Evolutionary conservation across 441 rosid species (phyloP).

Genomic region (Theobroma grandiflorum): DNA sequence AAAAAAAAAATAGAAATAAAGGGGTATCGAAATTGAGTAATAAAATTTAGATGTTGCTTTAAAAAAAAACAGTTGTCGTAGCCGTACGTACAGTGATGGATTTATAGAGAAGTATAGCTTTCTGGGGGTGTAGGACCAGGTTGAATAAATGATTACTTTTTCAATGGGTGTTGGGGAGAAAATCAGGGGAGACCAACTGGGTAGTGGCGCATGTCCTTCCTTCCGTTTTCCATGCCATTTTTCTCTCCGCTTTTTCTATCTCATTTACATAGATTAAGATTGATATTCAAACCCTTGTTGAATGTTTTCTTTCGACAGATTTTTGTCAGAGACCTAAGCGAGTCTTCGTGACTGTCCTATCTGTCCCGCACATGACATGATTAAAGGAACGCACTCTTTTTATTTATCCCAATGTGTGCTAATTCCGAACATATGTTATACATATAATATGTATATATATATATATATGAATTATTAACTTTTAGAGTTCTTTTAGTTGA

Average conservation of each 20-base stretch:
- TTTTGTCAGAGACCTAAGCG: too few relatives aligned
- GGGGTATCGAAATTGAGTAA: neutral
- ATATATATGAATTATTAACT: too few relatives aligned
- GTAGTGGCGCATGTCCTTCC: neutral
- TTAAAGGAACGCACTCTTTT: too few relatives aligned
- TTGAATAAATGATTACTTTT: neutral
- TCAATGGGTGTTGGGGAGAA: neutral
- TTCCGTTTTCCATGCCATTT: neutral
- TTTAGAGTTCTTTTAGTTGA: too few relatives aligned
- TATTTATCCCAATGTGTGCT: too few relatives aligned
- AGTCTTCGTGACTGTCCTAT: too few relatives aligned
- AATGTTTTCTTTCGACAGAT: too few relatives aligned
- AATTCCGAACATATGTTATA: too few relatives aligned
- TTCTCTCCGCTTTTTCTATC: neutral
- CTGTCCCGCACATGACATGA: too few relatives aligned
- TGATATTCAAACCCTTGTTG: too few relatives aligned
- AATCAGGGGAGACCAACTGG: neutral
- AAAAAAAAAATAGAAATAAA: neutral
- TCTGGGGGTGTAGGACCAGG: slow-evolving; percentile 3
- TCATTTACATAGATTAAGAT: neutral
- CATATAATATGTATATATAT: too few relatives aligned
- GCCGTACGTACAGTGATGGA: neutral
- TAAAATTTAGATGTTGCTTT: neutral
- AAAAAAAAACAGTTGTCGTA: too few relatives aligned
- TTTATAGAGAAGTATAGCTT: neutral